Percentiles rank a stretch among this genome's conserved stretches.
These are phyloP conservation scores for Salvia hispanica DNA, from an alignment of 257 asterid species.

Conservation along the genomic window DNA sequence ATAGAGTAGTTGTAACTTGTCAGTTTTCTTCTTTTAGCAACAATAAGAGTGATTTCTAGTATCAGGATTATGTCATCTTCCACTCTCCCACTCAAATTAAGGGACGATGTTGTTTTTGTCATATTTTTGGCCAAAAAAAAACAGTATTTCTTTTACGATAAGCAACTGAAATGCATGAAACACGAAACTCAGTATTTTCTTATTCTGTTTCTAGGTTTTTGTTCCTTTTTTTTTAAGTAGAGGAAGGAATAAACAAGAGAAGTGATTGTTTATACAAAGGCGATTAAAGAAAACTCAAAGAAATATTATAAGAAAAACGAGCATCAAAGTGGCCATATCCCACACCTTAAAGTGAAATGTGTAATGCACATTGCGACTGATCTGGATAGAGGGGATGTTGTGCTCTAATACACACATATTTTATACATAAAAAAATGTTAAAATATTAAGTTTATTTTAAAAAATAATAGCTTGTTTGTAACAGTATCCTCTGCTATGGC, in stretches of 20 bases:
- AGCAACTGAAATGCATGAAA: constrained; percentile 6
- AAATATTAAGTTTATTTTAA: too few species aligned
- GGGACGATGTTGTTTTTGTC: not conserved
- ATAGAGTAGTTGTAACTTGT: constrained; percentile 2
- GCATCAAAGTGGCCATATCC: not conserved
- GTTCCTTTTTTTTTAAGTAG: too few species aligned
- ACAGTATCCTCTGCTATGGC: too few species aligned
- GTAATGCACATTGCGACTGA: too few species aligned
- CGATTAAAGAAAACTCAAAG: too few species aligned
- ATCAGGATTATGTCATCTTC: constrained; percentile 6
- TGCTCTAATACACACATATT: too few species aligned
- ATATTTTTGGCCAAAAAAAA: not conserved
- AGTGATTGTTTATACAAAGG: not conserved
- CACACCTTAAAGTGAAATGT: too few species aligned
- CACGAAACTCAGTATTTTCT: not conserved
- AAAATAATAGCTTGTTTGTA: too few species aligned
- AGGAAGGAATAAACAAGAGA: not conserved
- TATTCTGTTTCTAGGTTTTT: too few species aligned
- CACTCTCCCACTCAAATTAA: constrained; percentile 17
- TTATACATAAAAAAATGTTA: too few species aligned
- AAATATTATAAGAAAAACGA: not conserved
- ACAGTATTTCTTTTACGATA: not conserved
- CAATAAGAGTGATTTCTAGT: not conserved
- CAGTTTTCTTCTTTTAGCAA: not conserved
- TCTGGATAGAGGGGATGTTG: too few species aligned